These are phyloP conservation scores for Acanthamoeba triangularis DNA, from an alignment of 208 protist genomes.

Conservation along the genomic window DNA sequence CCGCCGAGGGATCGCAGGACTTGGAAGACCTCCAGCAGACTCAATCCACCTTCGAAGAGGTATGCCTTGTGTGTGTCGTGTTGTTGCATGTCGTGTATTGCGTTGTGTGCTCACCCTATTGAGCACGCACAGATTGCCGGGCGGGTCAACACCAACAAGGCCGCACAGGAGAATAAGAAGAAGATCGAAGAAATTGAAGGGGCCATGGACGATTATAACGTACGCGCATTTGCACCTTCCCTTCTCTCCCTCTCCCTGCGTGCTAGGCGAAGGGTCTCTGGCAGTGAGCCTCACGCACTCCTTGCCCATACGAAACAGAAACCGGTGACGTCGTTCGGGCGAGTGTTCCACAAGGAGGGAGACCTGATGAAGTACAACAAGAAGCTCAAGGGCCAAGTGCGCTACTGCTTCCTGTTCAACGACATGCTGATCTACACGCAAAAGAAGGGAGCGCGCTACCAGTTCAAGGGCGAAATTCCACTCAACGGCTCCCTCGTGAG, in stretches of 20 bases:
- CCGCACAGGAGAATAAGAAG: conserved; percentile 27
- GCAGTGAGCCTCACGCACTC: neutral
- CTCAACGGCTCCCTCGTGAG: conserved; percentile 29
- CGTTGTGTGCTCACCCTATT: neutral
- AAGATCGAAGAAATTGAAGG: conserved; percentile 25
- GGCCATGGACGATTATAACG: neutral
- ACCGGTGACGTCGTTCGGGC: conserved; percentile 1
- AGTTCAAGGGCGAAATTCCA: conserved; percentile 27
- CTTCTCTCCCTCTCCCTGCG: neutral
- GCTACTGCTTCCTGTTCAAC: conserved; percentile 70
- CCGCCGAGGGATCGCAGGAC: neutral
- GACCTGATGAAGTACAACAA: conserved; percentile 66
- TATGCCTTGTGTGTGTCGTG: neutral
- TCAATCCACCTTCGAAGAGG: conserved; percentile 9
- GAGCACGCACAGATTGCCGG: neutral
- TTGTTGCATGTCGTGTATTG: neutral
- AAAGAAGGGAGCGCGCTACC: conserved; percentile 48
- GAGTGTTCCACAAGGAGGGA: conserved; percentile 59
- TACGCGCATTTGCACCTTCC: neutral
- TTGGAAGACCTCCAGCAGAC: neutral
- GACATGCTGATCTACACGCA: conserved; percentile 63
- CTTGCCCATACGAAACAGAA: neutral
- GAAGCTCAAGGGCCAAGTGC: conserved; percentile 50
- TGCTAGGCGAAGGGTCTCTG: neutral
- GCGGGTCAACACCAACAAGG: conserved; percentile 38